Evolutionary conservation across 495 filamentous ascomycete species (phyloP), one percentile per base, ranked within the genome.

Genomic region (Xylaria nigripes): DNA sequence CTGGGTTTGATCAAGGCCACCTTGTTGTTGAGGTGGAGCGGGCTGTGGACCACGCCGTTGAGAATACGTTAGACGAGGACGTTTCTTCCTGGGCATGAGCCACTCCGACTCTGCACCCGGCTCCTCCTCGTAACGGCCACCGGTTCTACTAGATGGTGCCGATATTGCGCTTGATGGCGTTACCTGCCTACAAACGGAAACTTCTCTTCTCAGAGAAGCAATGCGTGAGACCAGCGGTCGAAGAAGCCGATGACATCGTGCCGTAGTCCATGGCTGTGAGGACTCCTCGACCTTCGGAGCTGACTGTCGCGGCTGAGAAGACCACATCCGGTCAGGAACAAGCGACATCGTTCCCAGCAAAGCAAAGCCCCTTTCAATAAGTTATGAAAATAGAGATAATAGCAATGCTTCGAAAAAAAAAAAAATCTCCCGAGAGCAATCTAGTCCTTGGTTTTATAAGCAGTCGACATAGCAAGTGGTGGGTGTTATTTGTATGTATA

Each of bases 171-270:
- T 24, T 8, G 54, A 51, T 6, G 41, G 29, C 32, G 18, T 48
- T 23, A n/a, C 9, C 6, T 38, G 53, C 16, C 30, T 36, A 27
- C 22, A 23, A 1, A 41, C 54, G 36, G 12, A 38, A 10, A 47
- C 25, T 16, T 74, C 70, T 41, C 75, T 81, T 42, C 71, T 72
- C 13, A 82, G 63, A 8, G 76, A 70, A 52, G 73, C 61, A 19
- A 84, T 71, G 29, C 77, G 74, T 18, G 76, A 73, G 19, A 77
- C 65, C 22, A 84, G 62, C 15, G 78, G 78, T 25, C 80, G 72
- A 21, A 84, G 68, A 6, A 84, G 66, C 10, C 79, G 73, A 49
- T 79, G 71, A 46, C 81, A 84, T 53, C 78, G 62, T 16, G 78
- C 73, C 8, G 79, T 69, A 6, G 77, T 82, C 81, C 81, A 83